Percentiles rank a stretch among this genome's conserved stretches.
Conservation (phyloP, 768 basidiomycete species). For the Piloderma croceum region DNA sequence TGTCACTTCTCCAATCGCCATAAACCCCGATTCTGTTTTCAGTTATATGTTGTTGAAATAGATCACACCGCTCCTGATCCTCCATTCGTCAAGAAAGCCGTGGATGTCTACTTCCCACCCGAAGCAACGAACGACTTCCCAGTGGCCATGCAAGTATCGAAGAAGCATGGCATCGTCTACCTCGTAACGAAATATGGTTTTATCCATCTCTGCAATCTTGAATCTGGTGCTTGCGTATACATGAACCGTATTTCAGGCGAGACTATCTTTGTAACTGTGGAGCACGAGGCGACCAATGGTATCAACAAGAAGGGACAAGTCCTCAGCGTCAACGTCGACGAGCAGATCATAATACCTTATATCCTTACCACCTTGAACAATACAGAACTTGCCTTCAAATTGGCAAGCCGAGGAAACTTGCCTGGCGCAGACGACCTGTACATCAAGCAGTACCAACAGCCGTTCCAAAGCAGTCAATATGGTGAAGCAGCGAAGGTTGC, state of each 20-base stretch:
- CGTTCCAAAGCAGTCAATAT: constrained; percentile 85
- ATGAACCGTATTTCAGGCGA: constrained; percentile 99
- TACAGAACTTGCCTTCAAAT: constrained; percentile 95
- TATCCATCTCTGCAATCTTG: constrained; percentile 97
- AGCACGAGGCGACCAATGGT: constrained; percentile 89
- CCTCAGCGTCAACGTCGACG: constrained; percentile 93
- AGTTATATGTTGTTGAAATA: constrained; percentile 98
- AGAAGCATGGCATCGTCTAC: constrained; percentile 94
- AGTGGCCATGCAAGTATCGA: constrained; percentile 98
- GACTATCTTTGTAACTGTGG: constrained; percentile 98
- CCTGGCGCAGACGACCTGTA: constrained; percentile 98
- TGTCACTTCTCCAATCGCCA: background rate
- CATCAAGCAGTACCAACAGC: constrained; percentile 85
- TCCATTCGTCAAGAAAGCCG: constrained; percentile 93
- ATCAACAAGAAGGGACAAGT: constrained; percentile 99
- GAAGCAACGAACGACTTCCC: constrained; percentile 99
- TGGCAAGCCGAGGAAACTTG: constrained; percentile 91
- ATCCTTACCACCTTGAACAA: constrained; percentile 92
- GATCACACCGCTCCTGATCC: constrained; percentile 92
- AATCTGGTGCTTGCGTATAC: constrained; percentile 95
- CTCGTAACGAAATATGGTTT: constrained; percentile 99
- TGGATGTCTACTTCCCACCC: constrained; percentile 98
- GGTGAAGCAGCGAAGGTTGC: constrained; percentile 96
- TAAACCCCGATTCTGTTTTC: constrained; percentile 6
- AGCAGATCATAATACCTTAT: constrained; percentile 93